These are phyloP conservation scores for Tephrocybe rancida DNA, from an alignment of 768 basidiomycete species.

Conservation along the genomic window DNA sequence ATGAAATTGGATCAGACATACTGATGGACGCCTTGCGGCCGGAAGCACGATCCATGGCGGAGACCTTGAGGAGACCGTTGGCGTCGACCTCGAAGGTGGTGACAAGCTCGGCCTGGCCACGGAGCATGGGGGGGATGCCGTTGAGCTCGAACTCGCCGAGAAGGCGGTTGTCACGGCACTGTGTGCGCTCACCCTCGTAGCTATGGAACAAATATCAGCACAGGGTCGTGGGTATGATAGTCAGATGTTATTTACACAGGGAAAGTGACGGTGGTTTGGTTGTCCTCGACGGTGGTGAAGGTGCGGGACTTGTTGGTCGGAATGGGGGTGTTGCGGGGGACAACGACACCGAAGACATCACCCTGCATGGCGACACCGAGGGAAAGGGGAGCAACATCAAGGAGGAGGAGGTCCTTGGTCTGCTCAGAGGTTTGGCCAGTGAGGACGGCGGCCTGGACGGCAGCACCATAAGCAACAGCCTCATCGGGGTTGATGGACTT, in stretches of 20 bases:
- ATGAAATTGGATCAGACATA: conserved; percentile 37
- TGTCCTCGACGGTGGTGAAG: conserved; percentile 99
- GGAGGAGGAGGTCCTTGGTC: conserved; percentile 96
- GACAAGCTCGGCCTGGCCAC: conserved; percentile 98
- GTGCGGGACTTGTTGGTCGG: conserved; percentile 99
- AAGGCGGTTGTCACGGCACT: conserved; percentile 98
- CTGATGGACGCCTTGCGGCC: conserved; percentile 99
- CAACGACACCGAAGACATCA: conserved; percentile 99
- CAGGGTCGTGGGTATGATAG: not conserved
- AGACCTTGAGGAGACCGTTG: conserved; percentile 98
- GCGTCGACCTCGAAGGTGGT: conserved; percentile 99
- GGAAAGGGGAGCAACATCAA: conserved; percentile 97
- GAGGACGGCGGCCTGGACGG: conserved; percentile 98
- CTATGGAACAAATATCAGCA: conserved; percentile 32
- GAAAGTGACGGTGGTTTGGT: conserved; percentile 99
- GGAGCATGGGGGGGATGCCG: conserved; percentile 98
- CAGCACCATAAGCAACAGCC: conserved; percentile 99
- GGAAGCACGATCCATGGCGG: conserved; percentile 96
- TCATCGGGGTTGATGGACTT: conserved; percentile 99
- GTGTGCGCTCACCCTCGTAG: conserved; percentile 99
- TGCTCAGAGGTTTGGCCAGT: conserved; percentile 99
- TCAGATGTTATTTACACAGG: conserved; percentile 69
- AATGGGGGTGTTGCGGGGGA: conserved; percentile 99
- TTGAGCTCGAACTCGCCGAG: conserved; percentile 99
- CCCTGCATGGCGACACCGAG: conserved; percentile 99